Evolutionary conservation across 2,329 filamentous ascomycete genomes (phyloP), one percentile per base, ranked within the genome.

Genomic region (Talaromyces sp.): DNA sequence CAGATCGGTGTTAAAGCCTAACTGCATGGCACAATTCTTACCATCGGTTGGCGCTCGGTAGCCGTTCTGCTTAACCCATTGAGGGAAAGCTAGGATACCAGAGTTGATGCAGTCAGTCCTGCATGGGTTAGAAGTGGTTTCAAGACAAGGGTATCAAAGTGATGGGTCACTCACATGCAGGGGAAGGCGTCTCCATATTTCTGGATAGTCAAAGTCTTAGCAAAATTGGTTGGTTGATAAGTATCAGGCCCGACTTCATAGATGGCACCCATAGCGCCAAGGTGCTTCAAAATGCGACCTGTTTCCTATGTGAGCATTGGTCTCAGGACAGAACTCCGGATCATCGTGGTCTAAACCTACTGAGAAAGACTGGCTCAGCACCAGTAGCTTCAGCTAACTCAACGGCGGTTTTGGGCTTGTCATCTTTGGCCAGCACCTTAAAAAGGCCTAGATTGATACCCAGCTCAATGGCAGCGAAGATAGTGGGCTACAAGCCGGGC

Each of bases 221-320:
- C 72, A 48, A 73, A 68, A 1, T 59, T 60, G 3, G 72, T 75
- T 24, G 60, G 24, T 16, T 67, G 63, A 62, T 77, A 78, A 1
- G 58, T 71, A 10, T 70, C 69, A 10, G 71, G 66, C 11, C 70
- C 69, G 39, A 71, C 75, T 19, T 67, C 64, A 10, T 68, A 68
- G 33, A 79, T 64, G 3, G 79, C 60, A 54, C 79, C 73, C 74
- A 78, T 80, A 2, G 77, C 75, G 5, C 75, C 73, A 1, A 80
- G 72, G 56, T 80, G 78, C 60, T 74, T 75, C n/a, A 74, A 68
- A 7, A 75, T 72, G 14, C 78, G 74, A 47, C 75, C 72, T 60
- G 70, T 56, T 9, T 68, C 2, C 68, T 65, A 66, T 50, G 59
- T 76, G 72, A 24, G 68, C 60, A 11, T 74, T 64, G 37, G 73